Percentiles rank a stretch among this genome's conserved stretches.
These are phyloP conservation scores for Sporobolomyces phaffii DNA, from an alignment of 768 basidiomycete species.

Conservation along the genomic window DNA sequence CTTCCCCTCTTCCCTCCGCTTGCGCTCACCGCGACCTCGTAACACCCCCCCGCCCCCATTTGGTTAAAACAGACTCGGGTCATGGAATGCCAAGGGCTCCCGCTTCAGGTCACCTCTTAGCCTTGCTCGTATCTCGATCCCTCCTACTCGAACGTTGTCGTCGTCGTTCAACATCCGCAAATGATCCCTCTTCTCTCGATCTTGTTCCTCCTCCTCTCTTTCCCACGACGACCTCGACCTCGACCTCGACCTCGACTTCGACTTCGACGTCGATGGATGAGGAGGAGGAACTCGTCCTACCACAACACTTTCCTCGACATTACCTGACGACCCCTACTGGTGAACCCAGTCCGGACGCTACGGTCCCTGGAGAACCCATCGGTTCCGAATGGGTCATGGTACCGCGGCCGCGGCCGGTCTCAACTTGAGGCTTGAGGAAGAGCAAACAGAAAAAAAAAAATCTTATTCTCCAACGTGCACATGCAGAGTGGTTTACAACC, in stretches of 20 bases:
- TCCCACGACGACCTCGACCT: too few species aligned
- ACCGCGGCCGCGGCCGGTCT: too few species aligned
- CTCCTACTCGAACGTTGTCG: not conserved
- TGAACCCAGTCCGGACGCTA: not conserved
- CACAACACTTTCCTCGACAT: slow-evolving; percentile 12
- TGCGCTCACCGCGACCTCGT: not conserved
- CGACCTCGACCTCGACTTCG: too few species aligned
- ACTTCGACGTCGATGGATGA: too few species aligned
- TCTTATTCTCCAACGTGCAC: too few species aligned
- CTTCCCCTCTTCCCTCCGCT: not conserved
- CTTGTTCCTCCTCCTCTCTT: too few species aligned
- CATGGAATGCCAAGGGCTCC: slow-evolving; percentile 37
- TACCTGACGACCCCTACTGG: slow-evolving; percentile 9
- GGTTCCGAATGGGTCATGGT: not conserved
- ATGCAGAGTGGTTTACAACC: too few species aligned
- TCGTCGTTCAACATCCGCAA: not conserved
- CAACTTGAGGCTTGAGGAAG: too few species aligned
- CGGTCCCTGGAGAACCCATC: not conserved
- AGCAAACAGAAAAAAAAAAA: too few species aligned
- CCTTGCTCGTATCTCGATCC: not conserved
- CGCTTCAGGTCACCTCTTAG: slow-evolving; percentile 14
- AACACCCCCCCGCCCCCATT: too few species aligned
- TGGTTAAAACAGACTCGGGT: slow-evolving; percentile 16
- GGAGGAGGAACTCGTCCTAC: not conserved
- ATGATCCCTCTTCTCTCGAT: too few species aligned